phyloP scores from a whole-genome alignment of 2,329 filamentous ascomycete species.

The Nemania serpens region DNA sequence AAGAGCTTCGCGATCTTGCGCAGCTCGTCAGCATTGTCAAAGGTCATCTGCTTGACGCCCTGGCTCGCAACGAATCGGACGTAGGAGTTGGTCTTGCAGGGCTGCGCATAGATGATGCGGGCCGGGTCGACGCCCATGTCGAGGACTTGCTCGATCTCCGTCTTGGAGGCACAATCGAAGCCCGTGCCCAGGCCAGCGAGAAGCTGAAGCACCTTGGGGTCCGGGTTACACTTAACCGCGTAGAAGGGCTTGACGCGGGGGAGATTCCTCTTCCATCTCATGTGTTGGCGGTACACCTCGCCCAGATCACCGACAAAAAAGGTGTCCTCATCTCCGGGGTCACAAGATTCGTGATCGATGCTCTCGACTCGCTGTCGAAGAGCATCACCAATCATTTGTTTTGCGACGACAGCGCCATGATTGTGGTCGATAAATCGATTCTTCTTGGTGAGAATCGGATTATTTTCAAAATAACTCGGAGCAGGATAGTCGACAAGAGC shows the following conservation, averaged over 20 bases:
- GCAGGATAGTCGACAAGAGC: conserved; percentile 60
- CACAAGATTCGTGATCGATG: conserved; percentile 86
- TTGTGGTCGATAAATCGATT: conserved; percentile 46
- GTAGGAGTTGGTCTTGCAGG: conserved; percentile 99
- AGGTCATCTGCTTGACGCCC: conserved; percentile 97
- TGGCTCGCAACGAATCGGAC: conserved; percentile 84
- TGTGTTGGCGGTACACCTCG: conserved; percentile 97
- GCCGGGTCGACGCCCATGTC: conserved; percentile 80
- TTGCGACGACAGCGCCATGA: conserved; percentile 60
- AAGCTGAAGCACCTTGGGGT: conserved; percentile 84
- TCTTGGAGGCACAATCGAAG: conserved; percentile 98
- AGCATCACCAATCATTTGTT: conserved; percentile 83
- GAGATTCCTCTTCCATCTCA: conserved; percentile 96
- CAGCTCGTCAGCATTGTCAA: conserved; percentile 97
- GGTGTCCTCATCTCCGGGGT: conserved; percentile 91
- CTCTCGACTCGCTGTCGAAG: conserved; percentile 82
- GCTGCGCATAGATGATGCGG: conserved; percentile 98
- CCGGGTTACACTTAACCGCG: conserved; percentile 99
- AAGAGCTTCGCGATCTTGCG: conserved; percentile 96
- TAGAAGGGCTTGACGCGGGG: conserved; percentile 95
- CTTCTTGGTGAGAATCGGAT: conserved; percentile 46
- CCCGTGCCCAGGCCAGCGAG: conserved; percentile 87
- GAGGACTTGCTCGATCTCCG: conserved; percentile 92
- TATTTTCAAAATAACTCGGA: conserved; percentile 55
- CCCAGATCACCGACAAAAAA: conserved; percentile 98